A percentile compares a stretch with the other conserved stretches of the same genome.
Evolutionary conservation across 106 monocot species (phyloP).

Genomic region (Agapanthus africanus): DNA sequence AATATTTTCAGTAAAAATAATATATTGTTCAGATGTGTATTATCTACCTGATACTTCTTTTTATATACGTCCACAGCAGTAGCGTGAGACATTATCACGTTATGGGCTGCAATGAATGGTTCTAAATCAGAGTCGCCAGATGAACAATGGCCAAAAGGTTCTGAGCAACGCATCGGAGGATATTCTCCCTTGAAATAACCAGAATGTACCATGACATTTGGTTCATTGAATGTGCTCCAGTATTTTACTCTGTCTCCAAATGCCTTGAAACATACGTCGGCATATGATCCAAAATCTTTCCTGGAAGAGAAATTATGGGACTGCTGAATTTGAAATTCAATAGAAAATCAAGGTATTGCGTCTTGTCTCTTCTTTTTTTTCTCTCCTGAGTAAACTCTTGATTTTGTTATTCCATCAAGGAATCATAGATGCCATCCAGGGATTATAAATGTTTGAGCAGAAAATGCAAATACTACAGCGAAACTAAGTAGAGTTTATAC

Average conservation of each 20-base stretch:
- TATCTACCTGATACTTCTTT: conserved; percentile 29
- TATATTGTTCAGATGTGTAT: too few species aligned
- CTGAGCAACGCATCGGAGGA: conserved; percentile 9
- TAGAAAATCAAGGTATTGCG: too few species aligned
- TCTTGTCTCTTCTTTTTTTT: too few species aligned
- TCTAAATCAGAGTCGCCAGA: conserved; percentile 30
- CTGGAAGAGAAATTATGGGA: too few species aligned
- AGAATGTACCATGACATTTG: background rate
- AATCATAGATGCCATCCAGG: too few species aligned
- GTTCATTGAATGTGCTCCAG: background rate
- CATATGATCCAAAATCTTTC: conserved; percentile 34
- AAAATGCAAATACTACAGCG: too few species aligned
- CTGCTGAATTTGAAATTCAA: too few species aligned
- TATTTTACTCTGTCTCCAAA: conserved; percentile 28
- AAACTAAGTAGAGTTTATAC: too few species aligned
- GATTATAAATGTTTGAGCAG: too few species aligned
- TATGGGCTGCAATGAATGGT: conserved; percentile 41
- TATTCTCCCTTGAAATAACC: background rate
- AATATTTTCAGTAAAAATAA: too few species aligned
- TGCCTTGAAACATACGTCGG: conserved; percentile 30
- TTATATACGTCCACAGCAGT: conserved; percentile 24
- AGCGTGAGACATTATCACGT: conserved; percentile 39
- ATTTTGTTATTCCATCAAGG: too few species aligned
- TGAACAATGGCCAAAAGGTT: conserved; percentile 3
- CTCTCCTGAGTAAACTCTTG: too few species aligned